Evolutionary conservation across 371 early-diverging fungal species (phyloP).

Genomic region (Apophysomyces sp.): DNA sequence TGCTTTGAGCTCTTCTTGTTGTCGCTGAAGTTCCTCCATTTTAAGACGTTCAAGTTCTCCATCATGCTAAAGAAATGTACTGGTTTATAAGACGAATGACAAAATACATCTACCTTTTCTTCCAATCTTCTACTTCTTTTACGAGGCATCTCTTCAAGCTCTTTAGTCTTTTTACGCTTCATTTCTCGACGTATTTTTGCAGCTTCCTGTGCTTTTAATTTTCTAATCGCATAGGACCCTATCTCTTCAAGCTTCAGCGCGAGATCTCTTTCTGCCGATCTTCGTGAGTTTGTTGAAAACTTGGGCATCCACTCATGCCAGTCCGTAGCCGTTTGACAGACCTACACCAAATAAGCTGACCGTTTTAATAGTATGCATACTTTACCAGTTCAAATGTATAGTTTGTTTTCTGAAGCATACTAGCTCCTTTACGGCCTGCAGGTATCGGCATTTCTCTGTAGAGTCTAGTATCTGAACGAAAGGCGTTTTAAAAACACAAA

Average conservation of each 20-base stretch:
- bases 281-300: background rate
- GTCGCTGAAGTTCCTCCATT: background rate
- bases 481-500: too few species aligned
- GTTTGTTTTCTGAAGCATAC: background rate
- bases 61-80: background rate
- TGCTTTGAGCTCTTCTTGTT: background rate
- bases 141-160: background rate
- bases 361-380: background rate
- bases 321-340: background rate
- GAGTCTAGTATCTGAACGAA: background rate
- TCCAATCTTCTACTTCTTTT: conserved; percentile 6
- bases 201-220: background rate
- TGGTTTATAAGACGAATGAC: background rate
- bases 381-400: conserved; percentile 11
- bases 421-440: background rate
- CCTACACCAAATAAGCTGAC: background rate
- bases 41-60: background rate
- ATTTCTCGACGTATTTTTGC: background rate
- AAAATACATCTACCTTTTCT: background rate
- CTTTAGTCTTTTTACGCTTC: background rate
- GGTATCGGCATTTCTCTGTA: conserved; percentile 6
- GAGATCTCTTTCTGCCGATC: background rate
- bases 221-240: background rate
- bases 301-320: conserved; percentile 4
- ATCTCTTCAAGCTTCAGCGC: background rate